phyloP scores from a whole-genome alignment of 768 basidiomycete species.

The Boletus insuetus region DNA sequence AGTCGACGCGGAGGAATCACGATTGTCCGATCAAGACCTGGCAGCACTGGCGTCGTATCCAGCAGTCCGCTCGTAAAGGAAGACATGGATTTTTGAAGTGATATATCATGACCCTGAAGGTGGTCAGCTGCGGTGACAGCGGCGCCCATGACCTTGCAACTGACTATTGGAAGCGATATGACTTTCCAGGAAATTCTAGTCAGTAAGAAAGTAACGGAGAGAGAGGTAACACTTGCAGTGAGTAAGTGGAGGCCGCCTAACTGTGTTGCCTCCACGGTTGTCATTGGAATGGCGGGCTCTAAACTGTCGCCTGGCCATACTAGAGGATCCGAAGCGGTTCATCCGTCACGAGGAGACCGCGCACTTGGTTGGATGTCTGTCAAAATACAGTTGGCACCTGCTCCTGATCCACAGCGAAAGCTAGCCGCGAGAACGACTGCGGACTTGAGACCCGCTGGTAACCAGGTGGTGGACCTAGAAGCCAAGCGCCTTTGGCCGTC shows the following conservation, averaged over 20 bases:
- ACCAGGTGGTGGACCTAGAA: too few species aligned
- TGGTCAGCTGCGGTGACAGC: conserved; percentile 14
- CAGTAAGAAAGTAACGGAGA: neutral
- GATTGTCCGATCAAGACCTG: conserved; percentile 61
- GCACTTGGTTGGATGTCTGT: neutral
- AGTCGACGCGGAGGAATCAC: conserved; percentile 55
- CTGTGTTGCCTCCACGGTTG: neutral
- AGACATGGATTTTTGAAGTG: conserved; percentile 35
- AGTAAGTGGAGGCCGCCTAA: conserved; percentile 16
- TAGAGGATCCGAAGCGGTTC: conserved; percentile 1
- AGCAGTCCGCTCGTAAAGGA: conserved; percentile 35
- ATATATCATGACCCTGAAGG: conserved; percentile 39
- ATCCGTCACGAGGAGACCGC: neutral
- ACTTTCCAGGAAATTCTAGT: conserved; percentile 17
- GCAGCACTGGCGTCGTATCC: conserved; percentile 23
- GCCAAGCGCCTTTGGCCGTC: neutral
- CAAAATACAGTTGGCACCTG: too few species aligned
- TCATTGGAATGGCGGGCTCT: neutral
- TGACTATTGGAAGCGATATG: conserved; percentile 31
- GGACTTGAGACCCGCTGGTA: too few species aligned
- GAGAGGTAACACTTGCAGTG: conserved; percentile 21
- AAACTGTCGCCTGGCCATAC: conserved; percentile 15
- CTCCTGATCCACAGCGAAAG: too few species aligned
- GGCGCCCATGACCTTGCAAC: conserved; percentile 27
- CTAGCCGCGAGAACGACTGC: neutral